Evolutionary conservation across 2,329 filamentous ascomycete species (phyloP), one percentile per base, ranked within the genome.

Genomic region (Alternaria tenuissima): DNA sequence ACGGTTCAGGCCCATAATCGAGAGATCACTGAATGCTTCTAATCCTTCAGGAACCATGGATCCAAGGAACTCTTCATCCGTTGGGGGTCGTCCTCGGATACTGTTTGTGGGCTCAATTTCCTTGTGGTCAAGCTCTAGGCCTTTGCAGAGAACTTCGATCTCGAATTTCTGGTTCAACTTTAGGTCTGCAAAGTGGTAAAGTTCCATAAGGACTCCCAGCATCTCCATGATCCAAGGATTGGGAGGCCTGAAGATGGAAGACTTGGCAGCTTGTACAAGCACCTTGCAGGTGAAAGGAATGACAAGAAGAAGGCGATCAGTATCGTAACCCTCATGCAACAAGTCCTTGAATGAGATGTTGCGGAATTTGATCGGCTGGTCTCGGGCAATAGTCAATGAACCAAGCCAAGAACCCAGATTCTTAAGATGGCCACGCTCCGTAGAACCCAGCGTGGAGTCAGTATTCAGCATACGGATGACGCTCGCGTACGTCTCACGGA

Each of bases 181-280:
- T 57, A 99, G 83, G 70, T 97, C 94, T 14, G 92, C 93, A 71
- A 91, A 91, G 73, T 97, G 91, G 73, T 99, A 99, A 4, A 99
- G 85, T 74, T 99, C 96, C 70, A 97, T 92, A 36, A 99, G 85
- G 7, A 98, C 84, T 65, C 92, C 88, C 56, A 99, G 88, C 55
- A 99, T 95, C 71, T 99, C 95, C 91, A 97, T 96, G 44, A 97
- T 79, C 95, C 95, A 99, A 1, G 95, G 95, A 71, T 99, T 99
- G 1, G 95, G 95, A 11, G 94, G 94, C 58, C 89, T 91, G 81
- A 99, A 99, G 9, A 98, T 90, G 12, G 90, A 91, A 0, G 95
- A 98, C 52, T 88, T 87, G 38, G 88, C 89, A 20, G 93, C 94
- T 76, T 97, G 93, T 22, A 91, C 87, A 22, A 99, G 83, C 5